Evolutionary conservation across 2,329 filamentous ascomycete species (phyloP), one percentile per base, ranked within the genome.

Genomic region (Aspergillus felis): DNA sequence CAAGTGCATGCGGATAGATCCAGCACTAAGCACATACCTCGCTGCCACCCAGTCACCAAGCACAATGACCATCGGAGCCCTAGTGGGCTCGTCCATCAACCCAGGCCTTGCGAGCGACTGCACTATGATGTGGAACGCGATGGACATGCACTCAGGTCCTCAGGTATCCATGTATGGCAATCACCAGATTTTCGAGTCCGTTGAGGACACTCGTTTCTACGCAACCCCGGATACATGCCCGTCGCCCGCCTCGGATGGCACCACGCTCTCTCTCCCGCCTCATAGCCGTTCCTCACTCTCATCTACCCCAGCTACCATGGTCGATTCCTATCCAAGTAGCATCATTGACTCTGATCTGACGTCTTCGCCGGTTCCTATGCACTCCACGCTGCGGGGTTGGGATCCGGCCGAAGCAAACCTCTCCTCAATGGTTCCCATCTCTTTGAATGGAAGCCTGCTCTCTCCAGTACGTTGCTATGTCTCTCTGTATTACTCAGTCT

Each of bases 221-320:
- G 75, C 76, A 32, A 77, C 75, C 10, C 74, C 76, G 46, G 75
- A 76, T 56, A 74, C 74, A 54, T 78, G 75, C 59, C 71, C 72
- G n/a, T 78, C 76, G n/a, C 76, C 76, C 38, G 64, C 70, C 3
- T 76, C 74, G 1, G 74, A 76, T 56, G 65, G 65, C 25, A 66
- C 67, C 35, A 65, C 70, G 20, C 69, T 70, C 38, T 72, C 67
- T 41, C 62, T 73, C 46, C 68, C 69, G 50, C 64, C 66, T 46
- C 66, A 68, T 56, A 63, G 68, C 41, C 65, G 64, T 48, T 70
- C 68, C 42, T 71, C 71, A 2, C 64, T 72, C 38, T 72, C 71
- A 35, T 72, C 72, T 14, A 68, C 66, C 35, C 70, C 71, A n/a
- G 65, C 69, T 17, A 68, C 71, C 1, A 57, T 71, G 24, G 68